A percentile compares a stretch with the other conserved stretches of the same genome.
Conservation (phyloP, 73 alveolate genomes). For the Tetrahymena thermophila region DNA sequence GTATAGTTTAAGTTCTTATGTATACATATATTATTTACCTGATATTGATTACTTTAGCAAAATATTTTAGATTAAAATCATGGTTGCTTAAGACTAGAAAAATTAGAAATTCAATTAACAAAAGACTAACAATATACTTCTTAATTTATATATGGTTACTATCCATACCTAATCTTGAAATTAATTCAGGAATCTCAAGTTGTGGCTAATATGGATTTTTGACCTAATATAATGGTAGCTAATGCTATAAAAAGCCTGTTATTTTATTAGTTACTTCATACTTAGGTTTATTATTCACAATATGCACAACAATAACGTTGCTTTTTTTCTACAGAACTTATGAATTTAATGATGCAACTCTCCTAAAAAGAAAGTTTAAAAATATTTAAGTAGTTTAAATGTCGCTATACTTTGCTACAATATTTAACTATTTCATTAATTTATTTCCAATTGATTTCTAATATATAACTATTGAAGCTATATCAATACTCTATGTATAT, state of each 20-base stretch:
- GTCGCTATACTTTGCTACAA: background rate
- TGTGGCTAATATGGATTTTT: background rate
- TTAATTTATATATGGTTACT: background rate
- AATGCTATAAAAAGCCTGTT: background rate
- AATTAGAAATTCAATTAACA: background rate
- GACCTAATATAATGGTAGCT: background rate
- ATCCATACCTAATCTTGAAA: background rate
- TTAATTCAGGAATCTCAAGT: background rate
- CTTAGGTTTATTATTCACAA: background rate
- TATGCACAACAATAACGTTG: background rate
- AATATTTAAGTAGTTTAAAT: background rate
- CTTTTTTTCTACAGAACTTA: background rate
- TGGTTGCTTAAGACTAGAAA: background rate
- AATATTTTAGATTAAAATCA: background rate
- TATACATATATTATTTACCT: background rate
- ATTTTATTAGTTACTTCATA: background rate
- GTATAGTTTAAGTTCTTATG: background rate
- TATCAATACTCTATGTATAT: background rate
- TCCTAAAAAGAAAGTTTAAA: background rate
- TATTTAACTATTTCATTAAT: background rate
- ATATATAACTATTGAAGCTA: background rate
- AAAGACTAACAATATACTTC: background rate
- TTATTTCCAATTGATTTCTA: background rate
- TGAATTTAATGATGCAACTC: background rate
- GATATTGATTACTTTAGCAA: background rate